Conservation (phyloP, 2,329 filamentous ascomycete species). For the Nothopassalora personata region DNA sequence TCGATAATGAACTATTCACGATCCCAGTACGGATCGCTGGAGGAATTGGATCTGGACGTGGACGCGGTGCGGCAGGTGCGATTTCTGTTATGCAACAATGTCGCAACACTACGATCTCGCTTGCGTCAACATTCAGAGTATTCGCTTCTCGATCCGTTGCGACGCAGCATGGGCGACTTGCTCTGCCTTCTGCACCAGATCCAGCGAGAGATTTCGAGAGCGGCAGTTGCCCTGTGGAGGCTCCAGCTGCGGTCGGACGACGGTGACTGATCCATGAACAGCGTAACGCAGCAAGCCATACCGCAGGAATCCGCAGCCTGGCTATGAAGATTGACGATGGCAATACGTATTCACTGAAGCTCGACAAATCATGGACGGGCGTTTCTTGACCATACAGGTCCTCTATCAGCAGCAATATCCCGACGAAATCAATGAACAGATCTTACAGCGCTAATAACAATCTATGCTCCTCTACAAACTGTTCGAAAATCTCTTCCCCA, state of each 20-base stretch:
- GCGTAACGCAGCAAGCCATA: neutral
- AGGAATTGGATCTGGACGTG: neutral
- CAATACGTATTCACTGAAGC: neutral
- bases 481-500: neutral
- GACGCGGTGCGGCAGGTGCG: neutral
- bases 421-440: neutral
- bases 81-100: neutral
- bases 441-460: neutral
- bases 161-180: neutral
- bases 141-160: neutral
- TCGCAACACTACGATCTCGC: neutral
- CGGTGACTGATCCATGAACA: neutral
- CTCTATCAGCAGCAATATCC: neutral
- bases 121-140: neutral
- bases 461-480: neutral
- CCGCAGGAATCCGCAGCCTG: neutral
- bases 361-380: neutral
- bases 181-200: neutral
- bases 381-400: neutral
- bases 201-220: neutral
- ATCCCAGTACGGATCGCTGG: neutral
- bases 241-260: neutral
- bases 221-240: neutral
- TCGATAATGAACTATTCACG: neutral
- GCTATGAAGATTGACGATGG: neutral